phyloP scores from a whole-genome alignment of 2,329 filamentous ascomycete genomes.

The Byssothecium circinans region DNA sequence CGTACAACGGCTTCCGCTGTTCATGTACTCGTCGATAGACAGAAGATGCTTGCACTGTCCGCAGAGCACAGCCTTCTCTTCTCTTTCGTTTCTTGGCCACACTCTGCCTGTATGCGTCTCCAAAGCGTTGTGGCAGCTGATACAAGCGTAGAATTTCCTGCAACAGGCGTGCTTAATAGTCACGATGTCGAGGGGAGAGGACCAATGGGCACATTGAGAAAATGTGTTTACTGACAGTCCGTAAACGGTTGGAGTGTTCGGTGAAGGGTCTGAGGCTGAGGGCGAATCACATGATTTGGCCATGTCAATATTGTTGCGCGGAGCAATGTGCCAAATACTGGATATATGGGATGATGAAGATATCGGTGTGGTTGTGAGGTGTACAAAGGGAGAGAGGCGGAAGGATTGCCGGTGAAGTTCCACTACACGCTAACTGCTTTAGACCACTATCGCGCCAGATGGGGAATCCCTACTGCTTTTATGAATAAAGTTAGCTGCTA shows the following conservation, averaged over 20 bases:
- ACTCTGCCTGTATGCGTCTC: constrained; percentile 28
- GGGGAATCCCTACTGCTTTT: too few relatives aligned
- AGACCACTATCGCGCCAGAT: not conserved
- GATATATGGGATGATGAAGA: not conserved
- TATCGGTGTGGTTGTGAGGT: not conserved
- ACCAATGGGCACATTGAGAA: constrained; percentile 40
- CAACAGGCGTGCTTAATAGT: constrained; percentile 43
- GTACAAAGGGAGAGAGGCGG: not conserved
- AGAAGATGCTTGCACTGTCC: constrained; percentile 32
- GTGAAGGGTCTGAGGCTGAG: not conserved
- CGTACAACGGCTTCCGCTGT: constrained; percentile 30
- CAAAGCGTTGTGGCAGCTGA: constrained; percentile 34
- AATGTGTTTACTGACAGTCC: constrained; percentile 30
- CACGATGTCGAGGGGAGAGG: constrained; percentile 40
- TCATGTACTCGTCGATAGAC: constrained; percentile 35
- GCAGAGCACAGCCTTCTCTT: constrained; percentile 33
- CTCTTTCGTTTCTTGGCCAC: constrained; percentile 24
- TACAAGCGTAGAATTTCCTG: constrained; percentile 42
- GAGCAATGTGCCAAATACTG: not conserved
- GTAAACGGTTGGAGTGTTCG: constrained; percentile 18
- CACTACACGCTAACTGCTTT: not conserved
- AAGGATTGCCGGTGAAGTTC: too few relatives aligned
- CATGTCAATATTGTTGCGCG: too few relatives aligned
- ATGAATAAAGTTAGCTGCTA: too few relatives aligned
- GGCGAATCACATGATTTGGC: too few relatives aligned